Conservation (phyloP, 768 basidiomycete genomes). For the Termitomyces sp. region DNA sequence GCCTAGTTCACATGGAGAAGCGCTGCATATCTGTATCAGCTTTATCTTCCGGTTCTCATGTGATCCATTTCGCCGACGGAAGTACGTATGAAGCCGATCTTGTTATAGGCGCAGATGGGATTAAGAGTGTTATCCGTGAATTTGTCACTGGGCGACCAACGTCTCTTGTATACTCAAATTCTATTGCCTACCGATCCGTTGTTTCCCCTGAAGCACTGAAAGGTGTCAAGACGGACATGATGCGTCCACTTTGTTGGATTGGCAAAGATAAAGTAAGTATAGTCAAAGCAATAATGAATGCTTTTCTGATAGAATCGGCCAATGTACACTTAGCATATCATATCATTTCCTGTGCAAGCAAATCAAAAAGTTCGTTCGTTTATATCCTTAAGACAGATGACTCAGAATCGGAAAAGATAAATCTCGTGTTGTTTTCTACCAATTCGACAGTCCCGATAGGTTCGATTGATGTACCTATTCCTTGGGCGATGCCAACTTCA, state of each 20-base stretch:
- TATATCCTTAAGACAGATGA: neutral
- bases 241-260: conserved; percentile 39
- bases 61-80: conserved; percentile 48
- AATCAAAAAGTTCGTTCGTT: conserved; percentile 34
- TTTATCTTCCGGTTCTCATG: conserved; percentile 23
- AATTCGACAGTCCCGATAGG: conserved; percentile 26
- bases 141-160: conserved; percentile 25
- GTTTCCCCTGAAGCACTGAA: conserved; percentile 36
- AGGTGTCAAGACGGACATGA: conserved; percentile 35
- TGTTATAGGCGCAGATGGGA: conserved; percentile 51
- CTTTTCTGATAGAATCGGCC: neutral
- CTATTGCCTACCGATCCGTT: conserved; percentile 48
- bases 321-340: conserved; percentile 40
- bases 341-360: conserved; percentile 48
- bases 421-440: conserved; percentile 43
- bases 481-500: conserved; percentile 42
- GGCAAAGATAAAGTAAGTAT: conserved; percentile 42
- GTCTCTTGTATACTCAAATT: conserved; percentile 41
- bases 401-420: conserved; percentile 28
- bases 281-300: neutral
- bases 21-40: conserved; percentile 37
- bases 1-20: conserved; percentile 46
- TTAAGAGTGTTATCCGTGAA: conserved; percentile 44
- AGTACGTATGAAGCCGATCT: conserved; percentile 44
- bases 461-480: conserved; percentile 25